Evolutionary conservation across 495 filamentous ascomycete species (phyloP), one percentile per base, ranked within the genome.

Genomic region (Hyaloscypha bicolor): DNA sequence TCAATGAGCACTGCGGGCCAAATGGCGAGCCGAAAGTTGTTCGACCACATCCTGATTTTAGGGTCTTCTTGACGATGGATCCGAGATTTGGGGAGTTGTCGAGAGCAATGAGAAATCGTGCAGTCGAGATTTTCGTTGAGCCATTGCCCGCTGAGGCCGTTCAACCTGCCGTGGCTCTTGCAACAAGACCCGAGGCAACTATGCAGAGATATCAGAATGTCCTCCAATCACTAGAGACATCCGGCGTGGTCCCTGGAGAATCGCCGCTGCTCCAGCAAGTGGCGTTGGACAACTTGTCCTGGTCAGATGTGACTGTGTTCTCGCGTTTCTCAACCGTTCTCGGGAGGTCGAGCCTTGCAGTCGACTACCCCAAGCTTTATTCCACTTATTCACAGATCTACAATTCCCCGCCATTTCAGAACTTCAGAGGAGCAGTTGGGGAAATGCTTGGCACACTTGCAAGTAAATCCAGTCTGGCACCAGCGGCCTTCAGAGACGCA

Each of bases 61-160:
- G 96, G 63, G 83, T 99, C 12, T 98, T 99, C 78, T 77, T 99
- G 69, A 98, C 94, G 3, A 91, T 97, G 82, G 94, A 99, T 76
- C 89, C 96, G 55, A 88, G 88, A 30, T 90, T 97, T 77, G 96
- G 96, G 11, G 96, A 99, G 74, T 82, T 99, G 30, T 98, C 96
- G 9, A 85, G 94, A 64, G 96, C 96, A 4, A 98, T 99, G 96
- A 85, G 96, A 62, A 99, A 99, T 76, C 86, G 96, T 73, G 91
- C 93, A 64, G 83, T 97, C 60, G 96, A 99, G 76, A 89, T 99
- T 8, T 96, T 88, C 69, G 82, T 99, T 64, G 83, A 85, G 29
- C 71, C 71, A 45, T 32, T 70, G 30, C 37, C 64, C 2, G 22
- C 37, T 16, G 60, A 67, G 21, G 22, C 39, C 37, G 0, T 22